Percentiles rank a stretch among this genome's conserved stretches.
phyloP scores from a whole-genome alignment of 2,329 filamentous ascomycete species.

The Colletotrichum liriopes region DNA sequence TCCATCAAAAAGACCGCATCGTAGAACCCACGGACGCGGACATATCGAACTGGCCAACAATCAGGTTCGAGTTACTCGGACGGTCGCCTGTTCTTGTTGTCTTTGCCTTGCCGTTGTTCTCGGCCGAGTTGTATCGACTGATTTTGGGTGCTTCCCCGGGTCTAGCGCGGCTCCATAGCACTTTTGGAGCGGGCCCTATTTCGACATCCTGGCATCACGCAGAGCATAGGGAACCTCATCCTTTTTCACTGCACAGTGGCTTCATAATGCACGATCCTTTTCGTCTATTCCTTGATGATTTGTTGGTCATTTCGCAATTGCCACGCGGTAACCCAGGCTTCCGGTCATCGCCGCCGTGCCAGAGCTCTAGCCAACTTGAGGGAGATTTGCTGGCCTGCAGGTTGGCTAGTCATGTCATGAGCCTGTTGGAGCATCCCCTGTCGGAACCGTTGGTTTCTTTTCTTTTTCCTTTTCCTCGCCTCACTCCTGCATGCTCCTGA shows the following conservation, averaged over 20 bases:
- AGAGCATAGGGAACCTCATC: background rate
- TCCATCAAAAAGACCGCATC: background rate
- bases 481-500: background rate
- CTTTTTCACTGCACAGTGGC: background rate
- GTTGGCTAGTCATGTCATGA: background rate
- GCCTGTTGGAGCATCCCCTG: background rate
- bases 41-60: background rate
- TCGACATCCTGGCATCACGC: conserved; percentile 8
- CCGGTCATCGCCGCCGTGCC: background rate
- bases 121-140: conserved; percentile 2
- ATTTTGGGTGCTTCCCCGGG: background rate
- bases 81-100: background rate
- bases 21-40: background rate
- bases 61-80: background rate
- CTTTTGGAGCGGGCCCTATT: conserved; percentile 19
- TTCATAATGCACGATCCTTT: background rate
- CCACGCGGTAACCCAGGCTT: background rate
- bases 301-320: background rate
- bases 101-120: background rate
- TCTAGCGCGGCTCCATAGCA: conserved; percentile 5
- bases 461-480: background rate
- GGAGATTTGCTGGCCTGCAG: background rate
- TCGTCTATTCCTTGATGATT: background rate
- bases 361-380: background rate
- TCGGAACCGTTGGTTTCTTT: background rate